Percentiles rank a stretch among this genome's conserved stretches.
These are phyloP conservation scores for Trifolium fragiferum DNA, from an alignment of 306 rosid genomes.

Conservation along the genomic window DNA sequence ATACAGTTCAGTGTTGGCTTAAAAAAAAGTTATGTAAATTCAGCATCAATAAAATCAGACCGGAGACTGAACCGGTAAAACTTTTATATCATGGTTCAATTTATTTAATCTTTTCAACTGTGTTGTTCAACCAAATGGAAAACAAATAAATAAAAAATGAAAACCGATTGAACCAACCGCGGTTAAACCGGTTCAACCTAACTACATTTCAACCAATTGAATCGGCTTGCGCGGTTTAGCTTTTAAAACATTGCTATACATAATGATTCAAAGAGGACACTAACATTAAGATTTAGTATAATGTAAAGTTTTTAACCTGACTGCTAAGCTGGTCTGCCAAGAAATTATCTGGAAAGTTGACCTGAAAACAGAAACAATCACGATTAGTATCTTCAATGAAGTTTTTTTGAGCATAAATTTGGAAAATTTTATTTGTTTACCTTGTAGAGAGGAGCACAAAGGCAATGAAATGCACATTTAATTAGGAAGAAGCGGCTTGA, in stretches of 20 bases:
- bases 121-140: too few relatives aligned
- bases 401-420: background rate
- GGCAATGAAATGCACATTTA: slow-evolving; percentile 49
- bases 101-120: too few relatives aligned
- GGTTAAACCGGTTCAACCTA: background rate
- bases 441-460: slow-evolving; percentile 81
- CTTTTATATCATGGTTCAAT: background rate
- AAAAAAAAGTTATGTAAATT: too few relatives aligned
- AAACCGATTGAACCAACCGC: background rate
- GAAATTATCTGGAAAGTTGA: slow-evolving; percentile 65
- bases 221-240: background rate
- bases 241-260: background rate
- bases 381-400: background rate
- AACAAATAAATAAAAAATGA: too few relatives aligned
- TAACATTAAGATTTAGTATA: background rate
- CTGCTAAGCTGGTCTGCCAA: slow-evolving; percentile 89
- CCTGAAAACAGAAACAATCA: slow-evolving; percentile 48
- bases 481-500: slow-evolving; percentile 71
- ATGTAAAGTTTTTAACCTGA: slow-evolving; percentile 54
- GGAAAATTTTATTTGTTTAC: slow-evolving; percentile 42
- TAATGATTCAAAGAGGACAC: background rate
- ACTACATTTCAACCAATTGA: background rate
- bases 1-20: too few relatives aligned
- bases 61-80: background rate
- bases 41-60: too few relatives aligned